Evolutionary conservation across 352 stramenopile species (phyloP), one percentile per base, ranked within the genome.

Genomic region (Phytophthora pini): DNA sequence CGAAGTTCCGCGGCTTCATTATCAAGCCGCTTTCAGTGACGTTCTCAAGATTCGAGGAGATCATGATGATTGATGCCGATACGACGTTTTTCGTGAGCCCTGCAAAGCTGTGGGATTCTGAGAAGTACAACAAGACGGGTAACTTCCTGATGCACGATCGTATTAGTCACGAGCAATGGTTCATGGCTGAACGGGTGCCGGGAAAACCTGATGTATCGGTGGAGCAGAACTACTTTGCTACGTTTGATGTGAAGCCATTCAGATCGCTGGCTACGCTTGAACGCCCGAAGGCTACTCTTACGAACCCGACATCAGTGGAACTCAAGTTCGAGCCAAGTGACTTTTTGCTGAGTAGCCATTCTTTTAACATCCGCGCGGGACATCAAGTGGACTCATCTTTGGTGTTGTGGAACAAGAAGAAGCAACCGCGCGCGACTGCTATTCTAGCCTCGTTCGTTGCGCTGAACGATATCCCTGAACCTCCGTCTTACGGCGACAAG

Each of bases 51-150:
- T 88, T 90, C 39, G 58, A 80, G 27, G 74, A 90, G 47, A 71
- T 88, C 31, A 87, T 90, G 81, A 67, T 90, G 55, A 55, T 88
- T 10, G 79, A 90, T 63, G 77, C 77, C 47, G 81, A 88, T 64
- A 75, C 70, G 13, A 67, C 77, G 22, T 90, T 81, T 49, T 70
- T 90, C 12, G 64, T 78, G 13, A 82, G 71, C 49, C 81, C 77
- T 31, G 70, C 68, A 32, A 61, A 50, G 55, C 55, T 87, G 0
- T 87, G 79, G 77, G 67, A 80, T 1, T 59, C 68, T 3, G 65
- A 71, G 54, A 84, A 84, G 56, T 85, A 74, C 61, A 58, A 65
- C 4, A 58, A 53, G 12, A 86, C 76, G 1, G 80, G 80, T n/a
- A 87, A 73, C 51, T 71, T 89, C 32, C 81, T 89, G 56, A 87